Evolutionary conservation across 805 yeast species (phyloP).

Genomic region (Kregervanrija delftensis): DNA sequence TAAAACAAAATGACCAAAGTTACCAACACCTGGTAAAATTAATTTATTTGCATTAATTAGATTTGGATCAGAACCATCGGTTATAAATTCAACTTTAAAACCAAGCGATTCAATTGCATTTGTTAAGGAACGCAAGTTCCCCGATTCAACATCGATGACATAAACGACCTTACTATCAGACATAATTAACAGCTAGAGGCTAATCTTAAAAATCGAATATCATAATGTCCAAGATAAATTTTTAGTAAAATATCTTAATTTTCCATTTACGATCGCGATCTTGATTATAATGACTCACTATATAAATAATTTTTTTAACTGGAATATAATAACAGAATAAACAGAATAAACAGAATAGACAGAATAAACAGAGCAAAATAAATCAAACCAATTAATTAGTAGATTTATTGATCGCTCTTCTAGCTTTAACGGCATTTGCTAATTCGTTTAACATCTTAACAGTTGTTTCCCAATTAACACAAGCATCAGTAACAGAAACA

Average conservation of each 20-base stretch:
- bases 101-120: conserved; percentile 84
- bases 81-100: conserved; percentile 56
- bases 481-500: conserved; percentile 94
- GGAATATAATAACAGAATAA: not conserved
- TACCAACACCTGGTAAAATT: conserved; percentile 95
- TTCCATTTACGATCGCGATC: no score
- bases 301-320: not conserved
- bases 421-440: conserved; percentile 74
- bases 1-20: conserved; percentile 87
- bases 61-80: conserved; percentile 46
- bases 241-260: no score
- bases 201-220: not conserved
- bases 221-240: no score
- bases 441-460: conserved; percentile 70
- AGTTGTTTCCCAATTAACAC: conserved; percentile 90
- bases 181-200: not conserved
- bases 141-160: conserved; percentile 89
- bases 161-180: conserved; percentile 32
- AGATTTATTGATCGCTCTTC: conserved; percentile 43
- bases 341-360: not conserved
- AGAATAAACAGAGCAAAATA: not conserved
- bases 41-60: conserved; percentile 45
- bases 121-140: conserved; percentile 81
- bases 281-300: not conserved
- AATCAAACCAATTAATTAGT: not conserved